Base-by-base conservation (phyloP, 805 yeast genomes). In the Candida railenensis region DNA sequence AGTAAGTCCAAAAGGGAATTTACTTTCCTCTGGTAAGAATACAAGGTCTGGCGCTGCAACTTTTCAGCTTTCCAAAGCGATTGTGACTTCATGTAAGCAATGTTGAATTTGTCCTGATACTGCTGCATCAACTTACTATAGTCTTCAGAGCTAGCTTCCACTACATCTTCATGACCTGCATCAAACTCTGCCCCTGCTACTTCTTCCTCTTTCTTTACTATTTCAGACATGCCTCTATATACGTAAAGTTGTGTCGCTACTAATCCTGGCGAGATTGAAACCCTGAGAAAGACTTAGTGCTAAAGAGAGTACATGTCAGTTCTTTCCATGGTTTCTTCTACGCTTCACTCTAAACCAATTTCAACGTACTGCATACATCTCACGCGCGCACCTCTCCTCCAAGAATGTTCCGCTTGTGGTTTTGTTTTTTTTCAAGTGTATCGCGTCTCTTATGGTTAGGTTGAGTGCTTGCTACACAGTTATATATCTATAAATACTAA, bases 1-100 rank as follows among this genome's bases (percentile, higher is more conserved):
- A 71, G 46, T 8, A 67, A 39, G 25, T 68, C 69, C 8, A 72
- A 45, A 28, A 72, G 40, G 0, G 74, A 73, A 41, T 67, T 65
- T 48, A 69, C 69, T 36, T 74, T 58, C 40, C 76, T 50, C 42
- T 67, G 60, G 45, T 61, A 67, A 48, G 57, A 65, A 37, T 59
- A 50, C 14, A 71, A 48, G 4, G 74, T 53, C 40, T 67, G 65
- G 22, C 76, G 49, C 50, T 66, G 73, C 18, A 64, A 54, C 41
- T 56, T 54, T 49, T 72, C 76, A n/a, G 56, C 52, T 30, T 58
- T 48, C 48, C 63, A 66, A 22, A 72, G 53, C 34, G 55, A 47
- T 36, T 56, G 57, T 11, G 71, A 62, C 22, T 47, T 44, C 5
- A 55, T 45, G 44, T 55, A 56, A 11, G 56, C 67, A 19, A 45